Percentiles rank a stretch among this genome's conserved stretches.
These are phyloP conservation scores for Tephrocybe sp. DNA, from an alignment of 768 basidiomycete species.

Conservation along the genomic window DNA sequence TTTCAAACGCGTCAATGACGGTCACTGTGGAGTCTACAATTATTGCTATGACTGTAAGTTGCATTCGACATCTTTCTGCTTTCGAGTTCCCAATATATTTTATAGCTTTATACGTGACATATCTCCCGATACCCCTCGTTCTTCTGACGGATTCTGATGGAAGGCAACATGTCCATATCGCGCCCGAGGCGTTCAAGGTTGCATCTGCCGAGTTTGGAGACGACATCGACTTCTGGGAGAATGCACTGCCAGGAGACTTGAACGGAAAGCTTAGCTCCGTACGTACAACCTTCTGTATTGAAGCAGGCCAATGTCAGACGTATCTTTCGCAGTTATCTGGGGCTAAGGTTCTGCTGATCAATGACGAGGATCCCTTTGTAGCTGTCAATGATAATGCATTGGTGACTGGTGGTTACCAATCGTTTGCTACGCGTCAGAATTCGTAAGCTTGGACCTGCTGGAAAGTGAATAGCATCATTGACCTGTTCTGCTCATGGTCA, in stretches of 20 bases:
- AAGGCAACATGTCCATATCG: conserved; percentile 48
- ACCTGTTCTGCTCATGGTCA: not conserved
- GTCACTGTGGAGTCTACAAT: conserved; percentile 55
- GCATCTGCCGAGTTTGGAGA: conserved; percentile 49
- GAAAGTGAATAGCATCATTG: not conserved
- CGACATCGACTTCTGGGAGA: conserved; percentile 52
- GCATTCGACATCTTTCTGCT: not conserved
- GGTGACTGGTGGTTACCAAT: conserved; percentile 51
- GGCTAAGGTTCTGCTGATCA: conserved; percentile 52
- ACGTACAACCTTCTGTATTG: conserved; percentile 8
- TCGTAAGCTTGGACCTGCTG: conserved; percentile 29
- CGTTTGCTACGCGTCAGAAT: conserved; percentile 49
- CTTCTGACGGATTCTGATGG: conserved; percentile 42
- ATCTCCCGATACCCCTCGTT: conserved; percentile 47
- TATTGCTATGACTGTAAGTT: conserved; percentile 39
- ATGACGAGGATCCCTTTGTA: conserved; percentile 46
- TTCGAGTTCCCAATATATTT: not conserved
- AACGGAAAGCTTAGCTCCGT: conserved; percentile 47
- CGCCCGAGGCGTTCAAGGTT: conserved; percentile 50
- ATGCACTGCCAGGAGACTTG: conserved; percentile 44
- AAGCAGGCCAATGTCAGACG: not conserved
- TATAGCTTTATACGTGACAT: conserved; percentile 42
- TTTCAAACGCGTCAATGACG: conserved; percentile 55
- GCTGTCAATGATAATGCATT: conserved; percentile 50
- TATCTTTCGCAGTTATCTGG: conserved; percentile 36